Evolutionary conservation across 2,329 filamentous ascomycete genomes (phyloP).

Genomic region (Xylaria sp.): DNA sequence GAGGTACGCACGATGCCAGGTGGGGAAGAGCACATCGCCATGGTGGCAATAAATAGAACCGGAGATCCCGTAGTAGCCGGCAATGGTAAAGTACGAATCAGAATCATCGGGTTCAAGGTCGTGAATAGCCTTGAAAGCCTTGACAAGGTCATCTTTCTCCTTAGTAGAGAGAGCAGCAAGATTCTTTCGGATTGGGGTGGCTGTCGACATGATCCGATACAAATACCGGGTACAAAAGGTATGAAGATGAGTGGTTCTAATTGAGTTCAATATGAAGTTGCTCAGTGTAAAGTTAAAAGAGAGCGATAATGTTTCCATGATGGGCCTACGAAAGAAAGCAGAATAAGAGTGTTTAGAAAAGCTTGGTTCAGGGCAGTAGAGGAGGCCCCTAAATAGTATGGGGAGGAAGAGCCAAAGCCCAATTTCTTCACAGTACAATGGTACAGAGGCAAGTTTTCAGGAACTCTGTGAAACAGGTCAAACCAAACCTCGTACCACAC

Average conservation of each 20-base stretch:
- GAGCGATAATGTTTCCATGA: not conserved
- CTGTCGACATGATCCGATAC: slow-evolving; percentile 5
- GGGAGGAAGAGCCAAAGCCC: no score
- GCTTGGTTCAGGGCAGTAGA: no score
- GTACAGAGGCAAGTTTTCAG: not conserved
- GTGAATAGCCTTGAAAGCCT: slow-evolving; percentile 19
- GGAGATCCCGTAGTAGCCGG: slow-evolving; percentile 22
- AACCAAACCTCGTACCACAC: not conserved
- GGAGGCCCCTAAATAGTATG: no score
- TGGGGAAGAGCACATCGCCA: slow-evolving; percentile 24
- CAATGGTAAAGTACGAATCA: slow-evolving; percentile 26
- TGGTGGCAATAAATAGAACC: slow-evolving; percentile 19
- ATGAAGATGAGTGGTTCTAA: no score
- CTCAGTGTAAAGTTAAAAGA: not conserved
- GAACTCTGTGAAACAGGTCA: not conserved
- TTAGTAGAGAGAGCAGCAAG: not conserved
- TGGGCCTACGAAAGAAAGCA: not conserved
- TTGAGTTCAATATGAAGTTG: not conserved
- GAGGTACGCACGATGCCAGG: slow-evolving; percentile 28
- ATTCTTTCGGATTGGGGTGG: slow-evolving; percentile 15
- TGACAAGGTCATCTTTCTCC: slow-evolving; percentile 24
- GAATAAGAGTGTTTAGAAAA: no score
- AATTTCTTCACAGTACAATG: not conserved
- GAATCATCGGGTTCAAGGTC: not conserved
- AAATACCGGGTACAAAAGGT: not conserved